Evolutionary conservation across 345 rosid species (phyloP), one percentile per base, ranked within the genome.

Genomic region (Citrus australasica): DNA sequence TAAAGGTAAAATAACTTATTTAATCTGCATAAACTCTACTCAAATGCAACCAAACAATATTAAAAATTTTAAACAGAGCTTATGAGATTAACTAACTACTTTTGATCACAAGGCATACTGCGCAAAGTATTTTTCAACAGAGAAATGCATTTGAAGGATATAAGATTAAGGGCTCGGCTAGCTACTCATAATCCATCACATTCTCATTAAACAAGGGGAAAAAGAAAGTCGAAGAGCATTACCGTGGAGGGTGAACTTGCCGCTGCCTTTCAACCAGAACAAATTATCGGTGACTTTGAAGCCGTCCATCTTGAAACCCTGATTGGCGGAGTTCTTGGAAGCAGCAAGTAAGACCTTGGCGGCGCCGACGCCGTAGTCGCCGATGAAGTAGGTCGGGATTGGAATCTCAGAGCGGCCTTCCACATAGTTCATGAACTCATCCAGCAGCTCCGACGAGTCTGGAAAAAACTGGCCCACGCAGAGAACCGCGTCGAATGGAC

Each of bases 391-490:
- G 72, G 95, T 91, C 4, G 89, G 97, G n/a, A 93, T 85, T 2
- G 94, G 98, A 62, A 95, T 71, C 33, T 74, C 85, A 42, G 89
- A 79, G 78, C 92, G 85, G 69, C 97, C 93, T 81, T 95, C 94
- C 14, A 84, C 72, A 40, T 88, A 89, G 66, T 88, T 88, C 79
- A 73, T 71, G 71, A 95, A 88, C 82, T 90, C 98, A 13, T 89
- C 90, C 9, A 89, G 85, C 38, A 72, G 77, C 53, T 91, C 98
- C 65, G 83, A 71, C 13, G 89, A 81, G 80, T 88, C 94, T 0
- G 98, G 94, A 58, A 95, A 93, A 87, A 93, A 95, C 84, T 93
- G 97, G 3, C 98, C 98, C 40, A 87, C 95, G 83, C 96, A 93
- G 27, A 95, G 67, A 37, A 95, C 86, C 22, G 89, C 91, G 60